Conservation (phyloP, 108 stramenopile species). For the Cyclotella distinguenda region DNA sequence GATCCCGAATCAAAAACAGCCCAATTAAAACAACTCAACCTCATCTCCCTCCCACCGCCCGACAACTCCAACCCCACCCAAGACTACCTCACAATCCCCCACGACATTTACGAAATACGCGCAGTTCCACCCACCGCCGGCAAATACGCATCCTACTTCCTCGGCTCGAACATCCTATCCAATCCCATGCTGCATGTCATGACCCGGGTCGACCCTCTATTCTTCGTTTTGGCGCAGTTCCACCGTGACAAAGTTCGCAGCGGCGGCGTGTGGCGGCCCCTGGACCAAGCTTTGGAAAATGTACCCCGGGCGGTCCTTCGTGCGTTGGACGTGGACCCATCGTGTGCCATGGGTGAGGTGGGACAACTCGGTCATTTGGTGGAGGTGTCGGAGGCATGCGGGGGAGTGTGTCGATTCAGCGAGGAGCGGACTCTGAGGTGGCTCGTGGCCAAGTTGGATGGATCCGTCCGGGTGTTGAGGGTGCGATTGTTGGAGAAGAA, state of each 20-base stretch:
- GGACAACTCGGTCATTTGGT: slow-evolving; percentile 58
- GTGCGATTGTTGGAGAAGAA: slow-evolving; percentile 15
- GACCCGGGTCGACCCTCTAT: slow-evolving; percentile 68
- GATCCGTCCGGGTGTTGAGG: slow-evolving; percentile 37
- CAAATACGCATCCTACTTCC: slow-evolving; percentile 63
- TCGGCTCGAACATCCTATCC: slow-evolving; percentile 57
- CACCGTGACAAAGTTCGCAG: neutral
- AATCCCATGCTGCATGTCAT: slow-evolving; percentile 55
- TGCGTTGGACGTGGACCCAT: slow-evolving; percentile 13
- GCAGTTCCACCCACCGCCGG: slow-evolving; percentile 24
- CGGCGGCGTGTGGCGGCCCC: slow-evolving; percentile 51
- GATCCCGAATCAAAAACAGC: neutral
- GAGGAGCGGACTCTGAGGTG: slow-evolving; percentile 48
- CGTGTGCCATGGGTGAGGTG: slow-evolving; percentile 15
- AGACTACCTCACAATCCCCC: slow-evolving; percentile 24
- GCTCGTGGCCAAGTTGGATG: slow-evolving; percentile 55
- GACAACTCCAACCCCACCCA: neutral
- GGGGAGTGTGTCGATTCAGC: slow-evolving; percentile 58
- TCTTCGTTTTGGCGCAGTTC: slow-evolving; percentile 46
- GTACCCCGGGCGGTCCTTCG: slow-evolving; percentile 39
- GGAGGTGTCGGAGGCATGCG: slow-evolving; percentile 48
- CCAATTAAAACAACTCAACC: neutral
- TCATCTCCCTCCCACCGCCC: neutral
- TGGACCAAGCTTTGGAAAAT: slow-evolving; percentile 53
- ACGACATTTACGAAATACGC: slow-evolving; percentile 57